These are phyloP conservation scores for Basidiobolus meristosporus DNA, from an alignment of 371 early-diverging fungal species.

Conservation along the genomic window DNA sequence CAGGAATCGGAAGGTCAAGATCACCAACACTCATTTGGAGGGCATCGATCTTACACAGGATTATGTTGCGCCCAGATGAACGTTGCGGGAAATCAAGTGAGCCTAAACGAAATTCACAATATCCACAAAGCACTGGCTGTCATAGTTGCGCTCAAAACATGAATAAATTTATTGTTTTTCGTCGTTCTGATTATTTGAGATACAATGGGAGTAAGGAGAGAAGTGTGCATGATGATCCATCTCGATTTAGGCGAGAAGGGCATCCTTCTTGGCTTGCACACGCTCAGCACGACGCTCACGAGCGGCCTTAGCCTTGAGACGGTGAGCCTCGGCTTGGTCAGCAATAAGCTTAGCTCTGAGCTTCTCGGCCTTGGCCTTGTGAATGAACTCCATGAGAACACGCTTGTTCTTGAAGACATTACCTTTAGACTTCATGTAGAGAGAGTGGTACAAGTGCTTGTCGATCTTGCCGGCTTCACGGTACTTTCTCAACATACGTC, in stretches of 20 bases:
- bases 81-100: too few species aligned
- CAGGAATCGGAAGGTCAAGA: slow-evolving; percentile 54
- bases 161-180: too few species aligned
- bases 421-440: slow-evolving; percentile 99
- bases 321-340: slow-evolving; percentile 98
- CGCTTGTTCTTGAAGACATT: slow-evolving; percentile 99
- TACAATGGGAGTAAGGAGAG: too few species aligned
- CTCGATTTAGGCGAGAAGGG: slow-evolving; percentile 19
- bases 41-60: slow-evolving; percentile 65
- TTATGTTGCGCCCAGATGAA: slow-evolving; percentile 21
- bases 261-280: slow-evolving; percentile 76
- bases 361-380: slow-evolving; percentile 99
- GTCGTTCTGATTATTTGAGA: too few species aligned
- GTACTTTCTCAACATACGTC: slow-evolving; percentile 96
- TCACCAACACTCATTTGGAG: slow-evolving; percentile 73
- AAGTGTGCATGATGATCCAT: too few species aligned
- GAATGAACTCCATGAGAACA: slow-evolving; percentile 98
- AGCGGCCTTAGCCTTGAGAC: slow-evolving; percentile 88
- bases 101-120: too few species aligned
- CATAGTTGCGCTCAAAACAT: too few species aligned
- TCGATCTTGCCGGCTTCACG: slow-evolving; percentile 96
- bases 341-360: slow-evolving; percentile 82
- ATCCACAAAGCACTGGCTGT: too few species aligned
- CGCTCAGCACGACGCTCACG: slow-evolving; percentile 84
- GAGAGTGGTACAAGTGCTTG: slow-evolving; percentile 93